A percentile compares a stretch with the other conserved stretches of the same genome.
Evolutionary conservation across 1,284 basidiomycete genomes (phyloP).

Genomic region (Apiotrichum sp.): DNA sequence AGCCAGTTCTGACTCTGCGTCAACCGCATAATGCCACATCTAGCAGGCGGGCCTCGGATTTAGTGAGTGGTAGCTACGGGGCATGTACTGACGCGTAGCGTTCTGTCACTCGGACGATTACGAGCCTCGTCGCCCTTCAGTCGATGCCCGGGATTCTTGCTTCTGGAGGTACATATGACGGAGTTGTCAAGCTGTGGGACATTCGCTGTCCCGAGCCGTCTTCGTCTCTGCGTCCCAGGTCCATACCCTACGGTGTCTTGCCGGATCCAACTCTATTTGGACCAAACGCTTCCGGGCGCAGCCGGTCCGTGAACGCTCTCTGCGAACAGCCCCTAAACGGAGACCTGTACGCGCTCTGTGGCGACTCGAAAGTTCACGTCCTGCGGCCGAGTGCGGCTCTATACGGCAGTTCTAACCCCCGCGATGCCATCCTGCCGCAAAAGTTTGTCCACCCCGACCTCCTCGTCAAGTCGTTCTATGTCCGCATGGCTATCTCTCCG

Average conservation of each 20-base stretch:
- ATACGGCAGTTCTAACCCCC: not conserved
- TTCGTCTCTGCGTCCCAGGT: slow-evolving; percentile 19
- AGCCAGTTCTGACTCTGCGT: slow-evolving; percentile 11
- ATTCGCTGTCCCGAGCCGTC: slow-evolving; percentile 32
- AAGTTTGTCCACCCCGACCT: slow-evolving; percentile 39
- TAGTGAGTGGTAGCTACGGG: not conserved
- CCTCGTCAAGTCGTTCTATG: slow-evolving; percentile 37
- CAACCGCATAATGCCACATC: slow-evolving; percentile 12
- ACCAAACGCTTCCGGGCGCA: slow-evolving; percentile 23
- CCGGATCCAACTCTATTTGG: slow-evolving; percentile 33
- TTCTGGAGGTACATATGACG: slow-evolving; percentile 44
- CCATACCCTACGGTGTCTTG: slow-evolving; percentile 19
- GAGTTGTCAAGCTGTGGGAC: slow-evolving; percentile 48
- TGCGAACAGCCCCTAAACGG: slow-evolving; percentile 35
- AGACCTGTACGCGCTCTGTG: slow-evolving; percentile 37
- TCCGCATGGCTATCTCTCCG: slow-evolving; percentile 37
- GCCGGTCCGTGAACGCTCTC: slow-evolving; percentile 37
- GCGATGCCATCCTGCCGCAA: slow-evolving; percentile 24
- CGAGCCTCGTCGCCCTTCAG: slow-evolving; percentile 41
- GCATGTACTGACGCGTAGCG: slow-evolving; percentile 18
- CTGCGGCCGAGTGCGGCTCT: slow-evolving; percentile 29
- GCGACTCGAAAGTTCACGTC: slow-evolving; percentile 38
- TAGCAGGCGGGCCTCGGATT: not conserved
- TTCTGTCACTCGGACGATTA: slow-evolving; percentile 39
- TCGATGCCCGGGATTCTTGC: slow-evolving; percentile 40